These are phyloP conservation scores for Penicillium roqueforti DNA, from an alignment of 495 filamentous ascomycete genomes.

Conservation along the genomic window DNA sequence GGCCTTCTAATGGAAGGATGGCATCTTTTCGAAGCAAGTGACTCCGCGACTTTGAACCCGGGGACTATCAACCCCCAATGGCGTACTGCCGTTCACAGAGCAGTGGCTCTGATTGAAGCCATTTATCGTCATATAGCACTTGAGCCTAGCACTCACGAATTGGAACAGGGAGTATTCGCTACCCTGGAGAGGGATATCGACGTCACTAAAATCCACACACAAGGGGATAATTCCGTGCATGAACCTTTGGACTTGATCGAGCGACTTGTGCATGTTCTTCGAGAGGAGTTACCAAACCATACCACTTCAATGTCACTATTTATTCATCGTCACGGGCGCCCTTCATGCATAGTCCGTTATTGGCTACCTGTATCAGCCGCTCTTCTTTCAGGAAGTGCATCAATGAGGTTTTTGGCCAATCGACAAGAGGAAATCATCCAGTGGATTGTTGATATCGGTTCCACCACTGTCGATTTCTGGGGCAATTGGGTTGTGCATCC, in stretches of 20 bases:
- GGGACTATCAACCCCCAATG: conserved; percentile 51
- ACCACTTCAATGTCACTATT: conserved; percentile 41
- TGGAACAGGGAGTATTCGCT: conserved; percentile 68
- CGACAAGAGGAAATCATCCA: conserved; percentile 65
- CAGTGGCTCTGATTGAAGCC: conserved; percentile 74
- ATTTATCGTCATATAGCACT: conserved; percentile 55
- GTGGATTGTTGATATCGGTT: conserved; percentile 72
- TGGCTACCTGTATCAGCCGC: conserved; percentile 68
- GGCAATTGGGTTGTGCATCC: conserved; percentile 92
- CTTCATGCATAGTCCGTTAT: conserved; percentile 72
- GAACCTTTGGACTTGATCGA: conserved; percentile 58
- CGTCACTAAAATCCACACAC: conserved; percentile 29
- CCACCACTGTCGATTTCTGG: conserved; percentile 84
- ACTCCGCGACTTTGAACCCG: conserved; percentile 33
- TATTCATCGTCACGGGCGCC: conserved; percentile 63
- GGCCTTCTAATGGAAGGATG: conserved; percentile 83
- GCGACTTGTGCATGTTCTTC: conserved; percentile 63
- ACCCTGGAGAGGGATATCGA: conserved; percentile 58
- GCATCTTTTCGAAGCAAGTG: conserved; percentile 54
- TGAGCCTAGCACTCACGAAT: conserved; percentile 50
- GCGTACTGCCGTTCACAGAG: conserved; percentile 66
- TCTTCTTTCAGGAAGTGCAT: conserved; percentile 72
- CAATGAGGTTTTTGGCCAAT: conserved; percentile 69
- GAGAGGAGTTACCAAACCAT: conserved; percentile 57
- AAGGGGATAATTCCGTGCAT: conserved; percentile 22